Evolutionary conservation across 768 basidiomycete genomes (phyloP), one percentile per base, ranked within the genome.

Genomic region (Termitomyces bulborhizus): DNA sequence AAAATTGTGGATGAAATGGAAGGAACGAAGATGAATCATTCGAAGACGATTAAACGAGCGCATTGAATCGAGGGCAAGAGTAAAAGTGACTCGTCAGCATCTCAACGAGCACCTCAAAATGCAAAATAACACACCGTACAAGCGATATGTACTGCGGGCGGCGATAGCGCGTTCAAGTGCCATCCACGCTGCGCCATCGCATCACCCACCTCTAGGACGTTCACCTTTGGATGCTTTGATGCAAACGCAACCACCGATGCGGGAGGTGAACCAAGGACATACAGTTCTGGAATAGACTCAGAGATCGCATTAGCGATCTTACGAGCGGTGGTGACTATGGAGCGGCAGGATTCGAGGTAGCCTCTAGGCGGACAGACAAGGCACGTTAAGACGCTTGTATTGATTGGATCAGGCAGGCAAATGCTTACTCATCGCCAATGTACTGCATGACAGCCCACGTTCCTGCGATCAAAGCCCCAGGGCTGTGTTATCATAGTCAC

Each of bases 361-460:
- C 96, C 96, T 32, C 90, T 93, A 63, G 7, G 37, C n/a, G 34
- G 42, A 53, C 32, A 27, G 37, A 40, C 21, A 51, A 41, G 5
- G 36, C 31, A 21, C 45, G 54, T 27, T 43, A 57, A 57, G 32
- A 6, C 27, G 54, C 27, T 53, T 43, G 51, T 6, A 21, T 34
- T 31, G 40, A 32, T 44, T 18, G 40, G 11, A 52, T 39, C 18
- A 24, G 13, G 2, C 26, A 8, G 16, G 26, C 26, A 26, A 16
- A 8, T n/a, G 76, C 86, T 50, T 65, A 93, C 91, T 87, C 78
- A 57, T 85, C 77, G 29, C 96, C 96, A 74, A 98, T 87, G 67
- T 91, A 84, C 59, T 96, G 89, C 85, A 99, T 87, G 2, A 93
- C 93, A 6, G 96, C 96, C 93, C 94, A 99, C 29, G 93, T 86